Conservation (phyloP, 495 filamentous ascomycete genomes). For the Tuber magnatum region DNA sequence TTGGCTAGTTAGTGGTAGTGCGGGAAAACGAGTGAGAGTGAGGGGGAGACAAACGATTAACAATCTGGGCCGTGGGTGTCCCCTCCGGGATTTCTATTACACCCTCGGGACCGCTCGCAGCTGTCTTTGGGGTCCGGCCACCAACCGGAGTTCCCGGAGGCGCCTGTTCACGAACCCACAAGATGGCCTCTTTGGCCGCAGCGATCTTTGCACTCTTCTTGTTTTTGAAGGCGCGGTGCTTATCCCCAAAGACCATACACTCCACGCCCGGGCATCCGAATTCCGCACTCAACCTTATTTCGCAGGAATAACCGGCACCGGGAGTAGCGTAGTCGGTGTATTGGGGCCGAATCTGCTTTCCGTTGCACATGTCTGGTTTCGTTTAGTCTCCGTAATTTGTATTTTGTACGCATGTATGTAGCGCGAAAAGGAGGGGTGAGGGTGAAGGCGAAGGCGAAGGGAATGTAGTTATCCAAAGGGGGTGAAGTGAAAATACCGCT, state of each 20-base stretch:
- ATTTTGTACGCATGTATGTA: background rate
- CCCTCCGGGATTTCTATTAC: constrained; percentile 16
- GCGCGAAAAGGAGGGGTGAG: constrained; percentile 9
- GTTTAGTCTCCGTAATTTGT: background rate
- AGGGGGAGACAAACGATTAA: constrained; percentile 26
- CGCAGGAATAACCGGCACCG: constrained; percentile 31
- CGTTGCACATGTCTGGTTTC: constrained; percentile 25
- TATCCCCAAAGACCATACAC: constrained; percentile 34
- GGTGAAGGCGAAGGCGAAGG: background rate
- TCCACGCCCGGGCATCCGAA: constrained; percentile 28
- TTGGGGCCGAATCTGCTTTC: constrained; percentile 23
- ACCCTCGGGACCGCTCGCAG: constrained; percentile 16
- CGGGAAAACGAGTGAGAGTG: background rate
- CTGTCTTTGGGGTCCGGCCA: constrained; percentile 10
- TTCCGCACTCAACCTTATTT: constrained; percentile 24
- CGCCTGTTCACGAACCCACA: constrained; percentile 29
- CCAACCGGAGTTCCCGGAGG: constrained; percentile 13
- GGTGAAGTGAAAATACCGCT: constrained; percentile 20
- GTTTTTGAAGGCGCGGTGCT: constrained; percentile 32
- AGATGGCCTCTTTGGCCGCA: constrained; percentile 36
- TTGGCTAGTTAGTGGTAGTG: background rate
- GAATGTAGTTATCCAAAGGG: background rate
- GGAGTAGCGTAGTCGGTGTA: constrained; percentile 34
- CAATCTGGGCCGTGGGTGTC: constrained; percentile 27
- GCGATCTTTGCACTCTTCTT: constrained; percentile 35